phyloP scores from a whole-genome alignment of 805 yeast species.

The Teunomyces kruisii region DNA sequence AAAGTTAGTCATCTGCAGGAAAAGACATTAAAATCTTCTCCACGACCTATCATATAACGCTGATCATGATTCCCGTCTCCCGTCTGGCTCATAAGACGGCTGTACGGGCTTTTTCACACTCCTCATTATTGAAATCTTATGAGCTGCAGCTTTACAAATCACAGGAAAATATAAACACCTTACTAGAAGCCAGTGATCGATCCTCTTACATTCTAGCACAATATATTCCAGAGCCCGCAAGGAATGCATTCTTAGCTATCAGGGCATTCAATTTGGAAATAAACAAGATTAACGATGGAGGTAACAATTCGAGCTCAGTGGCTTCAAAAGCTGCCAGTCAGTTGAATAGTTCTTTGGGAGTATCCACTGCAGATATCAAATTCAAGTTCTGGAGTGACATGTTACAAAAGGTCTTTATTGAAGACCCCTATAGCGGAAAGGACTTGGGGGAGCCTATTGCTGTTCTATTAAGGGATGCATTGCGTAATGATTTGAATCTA shows the following conservation, averaged over 20 bases:
- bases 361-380: slow-evolving; percentile 50
- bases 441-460: slow-evolving; percentile 64
- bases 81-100: background rate
- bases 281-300: slow-evolving; percentile 44
- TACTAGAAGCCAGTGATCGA: slow-evolving; percentile 52
- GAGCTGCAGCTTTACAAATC: slow-evolving; percentile 25
- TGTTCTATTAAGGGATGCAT: slow-evolving; percentile 53
- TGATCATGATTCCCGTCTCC: background rate
- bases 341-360: slow-evolving; percentile 30
- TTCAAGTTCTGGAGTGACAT: slow-evolving; percentile 75
- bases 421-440: slow-evolving; percentile 27
- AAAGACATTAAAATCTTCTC: background rate
- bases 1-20: no score
- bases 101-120: background rate
- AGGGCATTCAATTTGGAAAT: slow-evolving; percentile 67
- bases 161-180: slow-evolving; percentile 45
- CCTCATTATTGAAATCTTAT: background rate
- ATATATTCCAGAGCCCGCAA: slow-evolving; percentile 64
- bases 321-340: slow-evolving; percentile 33
- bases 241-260: slow-evolving; percentile 62
- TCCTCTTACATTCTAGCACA: slow-evolving; percentile 66
- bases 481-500: slow-evolving; percentile 49
- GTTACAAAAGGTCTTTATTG: slow-evolving; percentile 45
- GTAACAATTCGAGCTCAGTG: slow-evolving; percentile 18
- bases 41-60: background rate